Evolutionary conservation across 1,284 basidiomycete genomes (phyloP).

Genomic region (Vanrija humicola): DNA sequence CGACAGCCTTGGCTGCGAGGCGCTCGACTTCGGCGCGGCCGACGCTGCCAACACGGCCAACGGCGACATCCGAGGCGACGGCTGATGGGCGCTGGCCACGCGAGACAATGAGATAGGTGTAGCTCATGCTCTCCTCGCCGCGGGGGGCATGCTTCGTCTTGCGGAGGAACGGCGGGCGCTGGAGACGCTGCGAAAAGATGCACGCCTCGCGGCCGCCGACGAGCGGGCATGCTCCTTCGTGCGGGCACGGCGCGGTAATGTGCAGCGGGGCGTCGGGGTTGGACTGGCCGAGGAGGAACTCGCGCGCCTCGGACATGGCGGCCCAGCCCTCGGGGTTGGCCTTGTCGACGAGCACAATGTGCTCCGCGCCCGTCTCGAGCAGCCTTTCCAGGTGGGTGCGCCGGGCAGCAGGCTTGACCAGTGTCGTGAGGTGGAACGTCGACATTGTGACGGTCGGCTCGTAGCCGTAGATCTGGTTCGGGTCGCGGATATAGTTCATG

Average conservation of each 20-base stretch:
- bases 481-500: background rate
- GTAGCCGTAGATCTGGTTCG: slow-evolving; percentile 22
- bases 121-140: slow-evolving; percentile 80
- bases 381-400: slow-evolving; percentile 22
- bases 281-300: slow-evolving; percentile 59
- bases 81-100: slow-evolving; percentile 63
- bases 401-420: slow-evolving; percentile 61
- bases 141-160: slow-evolving; percentile 77
- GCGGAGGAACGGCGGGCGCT: slow-evolving; percentile 78
- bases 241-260: slow-evolving; percentile 68
- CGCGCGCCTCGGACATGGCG: slow-evolving; percentile 74
- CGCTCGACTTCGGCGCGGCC: slow-evolving; percentile 32
- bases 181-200: slow-evolving; percentile 79
- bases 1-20: slow-evolving; percentile 22
- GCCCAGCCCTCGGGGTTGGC: slow-evolving; percentile 73
- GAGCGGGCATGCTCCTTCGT: slow-evolving; percentile 78
- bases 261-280: slow-evolving; percentile 16
- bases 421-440: slow-evolving; percentile 75
- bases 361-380: slow-evolving; percentile 21
- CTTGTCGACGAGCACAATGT: slow-evolving; percentile 80
- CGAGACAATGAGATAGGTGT: slow-evolving; percentile 86
- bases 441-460: slow-evolving; percentile 65
- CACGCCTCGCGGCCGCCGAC: slow-evolving; percentile 60
- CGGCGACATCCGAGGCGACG: background rate
- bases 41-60: slow-evolving; percentile 33